Evolutionary conservation across 768 basidiomycete species (phyloP).

Genomic region (Chlorophyllum brunneum): DNA sequence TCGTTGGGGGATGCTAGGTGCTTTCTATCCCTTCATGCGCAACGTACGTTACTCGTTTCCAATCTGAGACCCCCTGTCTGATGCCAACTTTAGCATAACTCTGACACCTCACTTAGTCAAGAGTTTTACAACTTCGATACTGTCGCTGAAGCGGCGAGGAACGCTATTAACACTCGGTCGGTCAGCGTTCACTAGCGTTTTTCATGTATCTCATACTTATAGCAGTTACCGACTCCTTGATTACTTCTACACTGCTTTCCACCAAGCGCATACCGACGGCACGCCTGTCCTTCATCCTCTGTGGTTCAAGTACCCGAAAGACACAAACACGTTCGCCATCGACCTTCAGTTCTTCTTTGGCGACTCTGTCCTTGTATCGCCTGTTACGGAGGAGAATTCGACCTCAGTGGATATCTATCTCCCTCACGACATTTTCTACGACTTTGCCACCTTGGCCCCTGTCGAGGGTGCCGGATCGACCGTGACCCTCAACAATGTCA

Average conservation of each 20-base stretch:
- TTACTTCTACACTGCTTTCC: slow-evolving; percentile 71
- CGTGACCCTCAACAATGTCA: slow-evolving; percentile 42
- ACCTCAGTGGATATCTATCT: slow-evolving; percentile 60
- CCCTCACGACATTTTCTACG: slow-evolving; percentile 63
- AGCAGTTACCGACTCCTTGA: slow-evolving; percentile 62
- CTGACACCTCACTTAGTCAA: slow-evolving; percentile 48
- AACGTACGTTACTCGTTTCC: slow-evolving; percentile 41
- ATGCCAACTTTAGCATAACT: slow-evolving; percentile 42
- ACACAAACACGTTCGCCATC: slow-evolving; percentile 51
- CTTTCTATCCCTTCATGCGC: slow-evolving; percentile 78
- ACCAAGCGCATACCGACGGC: slow-evolving; percentile 52
- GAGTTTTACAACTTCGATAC: slow-evolving; percentile 66
- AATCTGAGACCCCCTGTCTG: background rate
- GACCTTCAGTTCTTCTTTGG: slow-evolving; percentile 72
- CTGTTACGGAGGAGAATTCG: slow-evolving; percentile 57
- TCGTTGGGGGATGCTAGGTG: slow-evolving; percentile 74
- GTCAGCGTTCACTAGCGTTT: slow-evolving; percentile 14
- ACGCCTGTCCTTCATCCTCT: slow-evolving; percentile 62
- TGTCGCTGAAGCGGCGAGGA: slow-evolving; percentile 55
- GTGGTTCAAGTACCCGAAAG: slow-evolving; percentile 66
- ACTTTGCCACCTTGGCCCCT: slow-evolving; percentile 48
- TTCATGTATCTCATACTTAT: background rate
- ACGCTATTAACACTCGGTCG: slow-evolving; percentile 59
- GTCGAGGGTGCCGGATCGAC: slow-evolving; percentile 44
- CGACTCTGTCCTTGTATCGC: slow-evolving; percentile 62